Evolutionary conservation across 106 monocot species (phyloP).

Genomic region (Hemerocallis citrina): DNA sequence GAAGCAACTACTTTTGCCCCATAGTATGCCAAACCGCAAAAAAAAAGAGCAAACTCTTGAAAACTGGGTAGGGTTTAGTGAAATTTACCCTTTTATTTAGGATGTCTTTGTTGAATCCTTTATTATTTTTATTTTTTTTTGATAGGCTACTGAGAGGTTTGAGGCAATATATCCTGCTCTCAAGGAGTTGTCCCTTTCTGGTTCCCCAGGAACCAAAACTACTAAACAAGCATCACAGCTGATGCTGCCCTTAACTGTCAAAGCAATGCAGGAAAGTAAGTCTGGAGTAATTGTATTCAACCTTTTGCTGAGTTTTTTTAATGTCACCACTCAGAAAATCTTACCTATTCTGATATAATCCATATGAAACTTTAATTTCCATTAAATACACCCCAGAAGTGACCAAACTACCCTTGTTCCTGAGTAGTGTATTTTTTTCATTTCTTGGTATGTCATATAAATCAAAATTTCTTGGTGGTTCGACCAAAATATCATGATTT

Average conservation of each 20-base stretch:
- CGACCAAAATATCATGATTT: too few species aligned
- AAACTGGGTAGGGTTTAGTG: too few species aligned
- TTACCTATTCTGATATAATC: too few species aligned
- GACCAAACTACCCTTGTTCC: too few species aligned
- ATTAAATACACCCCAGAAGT: too few species aligned
- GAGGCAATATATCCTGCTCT: slow-evolving; percentile 81
- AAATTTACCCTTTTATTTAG: background rate
- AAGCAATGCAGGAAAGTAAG: slow-evolving; percentile 81
- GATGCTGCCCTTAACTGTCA: slow-evolving; percentile 45
- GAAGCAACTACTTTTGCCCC: too few species aligned
- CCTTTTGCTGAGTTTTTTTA: too few species aligned
- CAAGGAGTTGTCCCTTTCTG: slow-evolving; percentile 80
- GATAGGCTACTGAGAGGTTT: slow-evolving; percentile 94
- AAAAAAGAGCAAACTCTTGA: too few species aligned
- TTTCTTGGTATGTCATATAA: too few species aligned
- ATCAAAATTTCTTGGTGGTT: too few species aligned
- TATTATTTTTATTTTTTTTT: background rate
- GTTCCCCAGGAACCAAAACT: slow-evolving; percentile 72
- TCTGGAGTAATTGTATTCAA: background rate
- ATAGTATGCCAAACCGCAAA: too few species aligned
- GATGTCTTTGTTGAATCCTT: background rate
- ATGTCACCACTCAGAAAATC: background rate
- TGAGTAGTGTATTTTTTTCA: background rate
- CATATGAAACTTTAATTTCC: too few species aligned
- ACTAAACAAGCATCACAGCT: slow-evolving; percentile 85